Percentiles rank a stretch among this genome's conserved stretches.
Evolutionary conservation across 139 green algal genomes (phyloP).

Genomic region (Axilococcus clingmanii): DNA sequence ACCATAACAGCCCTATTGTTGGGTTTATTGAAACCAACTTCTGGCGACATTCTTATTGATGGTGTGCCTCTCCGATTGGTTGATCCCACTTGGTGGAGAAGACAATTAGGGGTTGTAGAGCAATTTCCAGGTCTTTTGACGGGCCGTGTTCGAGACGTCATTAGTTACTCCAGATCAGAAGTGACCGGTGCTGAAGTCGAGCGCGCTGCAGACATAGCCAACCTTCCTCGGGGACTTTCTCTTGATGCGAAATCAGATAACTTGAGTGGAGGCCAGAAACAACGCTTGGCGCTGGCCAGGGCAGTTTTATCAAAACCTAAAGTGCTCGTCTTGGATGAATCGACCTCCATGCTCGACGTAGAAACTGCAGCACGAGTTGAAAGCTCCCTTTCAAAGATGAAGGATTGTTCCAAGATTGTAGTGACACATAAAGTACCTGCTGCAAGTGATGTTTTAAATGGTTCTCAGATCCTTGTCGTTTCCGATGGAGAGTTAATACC

Average conservation of each 20-base stretch:
- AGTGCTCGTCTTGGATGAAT: conserved; percentile 59
- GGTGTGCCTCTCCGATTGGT: conserved; percentile 57
- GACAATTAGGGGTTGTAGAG: conserved; percentile 45
- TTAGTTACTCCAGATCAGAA: conserved; percentile 24
- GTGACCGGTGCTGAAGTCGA: conserved; percentile 29
- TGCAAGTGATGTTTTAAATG: conserved; percentile 17
- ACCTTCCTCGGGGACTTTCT: conserved; percentile 13
- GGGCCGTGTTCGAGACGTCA: conserved; percentile 40
- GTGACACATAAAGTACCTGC: conserved; percentile 41
- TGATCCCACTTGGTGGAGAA: conserved; percentile 39
- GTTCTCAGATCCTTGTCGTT: conserved; percentile 24
- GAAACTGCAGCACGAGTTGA: conserved; percentile 14
- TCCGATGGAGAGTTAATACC: conserved; percentile 12
- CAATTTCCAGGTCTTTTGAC: conserved; percentile 49
- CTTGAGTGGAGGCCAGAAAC: conserved; percentile 43
- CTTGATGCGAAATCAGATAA: too few relatives aligned
- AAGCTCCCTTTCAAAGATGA: background rate
- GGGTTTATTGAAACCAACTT: conserved; percentile 76
- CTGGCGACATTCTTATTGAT: conserved; percentile 61
- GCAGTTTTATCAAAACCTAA: conserved; percentile 43
- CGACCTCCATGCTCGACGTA: conserved; percentile 55
- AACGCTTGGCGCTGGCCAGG: conserved; percentile 63
- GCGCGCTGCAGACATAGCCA: conserved; percentile 29
- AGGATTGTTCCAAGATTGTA: conserved; percentile 5
- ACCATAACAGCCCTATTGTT: conserved; percentile 81